Percentiles rank a stretch among this genome's conserved stretches.
Conservation (phyloP, 169 alveolate species). For the Plasmodium malariae region DNA sequence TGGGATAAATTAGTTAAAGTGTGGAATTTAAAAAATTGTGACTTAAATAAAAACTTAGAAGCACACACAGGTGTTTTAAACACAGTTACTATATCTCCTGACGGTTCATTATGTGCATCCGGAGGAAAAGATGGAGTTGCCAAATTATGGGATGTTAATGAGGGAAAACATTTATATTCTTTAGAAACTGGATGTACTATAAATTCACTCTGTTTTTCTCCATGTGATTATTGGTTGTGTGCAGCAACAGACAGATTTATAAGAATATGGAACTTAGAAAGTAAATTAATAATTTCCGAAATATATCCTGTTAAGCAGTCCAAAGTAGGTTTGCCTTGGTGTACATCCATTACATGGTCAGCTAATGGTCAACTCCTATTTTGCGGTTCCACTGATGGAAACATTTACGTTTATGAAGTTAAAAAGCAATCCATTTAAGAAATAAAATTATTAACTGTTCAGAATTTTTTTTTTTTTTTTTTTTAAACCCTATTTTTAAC, state of each 20-base stretch:
- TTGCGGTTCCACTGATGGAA: conserved; percentile 95
- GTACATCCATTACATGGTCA: conserved; percentile 95
- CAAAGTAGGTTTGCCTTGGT: conserved; percentile 95
- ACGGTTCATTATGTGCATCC: conserved; percentile 97
- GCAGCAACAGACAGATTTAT: conserved; percentile 96
- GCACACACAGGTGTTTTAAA: conserved; percentile 97
- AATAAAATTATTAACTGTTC: conserved; percentile 8
- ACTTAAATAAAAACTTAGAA: conserved; percentile 93
- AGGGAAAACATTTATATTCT: conserved; percentile 95
- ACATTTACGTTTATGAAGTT: conserved; percentile 92
- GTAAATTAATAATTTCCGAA: conserved; percentile 93
- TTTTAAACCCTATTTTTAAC: background rate
- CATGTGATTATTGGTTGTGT: conserved; percentile 96
- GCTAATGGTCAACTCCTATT: conserved; percentile 94
- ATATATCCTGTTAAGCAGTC: conserved; percentile 91
- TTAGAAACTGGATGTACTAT: conserved; percentile 94
- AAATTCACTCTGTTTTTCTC: conserved; percentile 96
- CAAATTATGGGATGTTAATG: conserved; percentile 96
- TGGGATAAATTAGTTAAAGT: conserved; percentile 98
- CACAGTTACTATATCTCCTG: conserved; percentile 96
- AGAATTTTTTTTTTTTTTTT: conserved; percentile 26
- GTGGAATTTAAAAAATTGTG: conserved; percentile 95
- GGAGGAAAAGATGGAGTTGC: conserved; percentile 99
- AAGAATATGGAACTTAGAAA: conserved; percentile 96
- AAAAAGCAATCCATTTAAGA: conserved; percentile 56